Evolutionary conservation across 352 stramenopile species (phyloP).

Genomic region (Pythium aquatile): DNA sequence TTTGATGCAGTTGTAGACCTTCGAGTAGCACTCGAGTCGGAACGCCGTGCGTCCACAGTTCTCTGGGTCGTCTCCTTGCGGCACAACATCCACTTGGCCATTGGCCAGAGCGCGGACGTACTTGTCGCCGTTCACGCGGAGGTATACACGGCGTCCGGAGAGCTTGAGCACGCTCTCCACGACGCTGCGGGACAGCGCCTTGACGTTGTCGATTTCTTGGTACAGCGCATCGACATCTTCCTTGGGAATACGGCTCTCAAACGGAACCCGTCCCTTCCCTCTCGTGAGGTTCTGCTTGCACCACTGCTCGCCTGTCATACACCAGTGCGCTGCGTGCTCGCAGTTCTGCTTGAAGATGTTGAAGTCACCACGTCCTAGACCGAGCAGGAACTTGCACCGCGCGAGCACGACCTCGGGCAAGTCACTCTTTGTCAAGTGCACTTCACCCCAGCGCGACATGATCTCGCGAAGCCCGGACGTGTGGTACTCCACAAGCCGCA

Average conservation of each 20-base stretch:
- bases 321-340: constrained; percentile 86
- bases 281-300: constrained; percentile 85
- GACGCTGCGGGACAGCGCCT: constrained; percentile 60
- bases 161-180: constrained; percentile 70
- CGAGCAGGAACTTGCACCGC: constrained; percentile 80
- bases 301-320: constrained; percentile 88
- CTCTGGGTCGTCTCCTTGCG: constrained; percentile 40
- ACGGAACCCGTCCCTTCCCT: constrained; percentile 66
- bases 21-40: constrained; percentile 70
- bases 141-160: constrained; percentile 48
- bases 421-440: constrained; percentile 81
- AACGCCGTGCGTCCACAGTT: constrained; percentile 63
- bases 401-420: constrained; percentile 79
- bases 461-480: constrained; percentile 78
- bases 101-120: constrained; percentile 57
- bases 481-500: constrained; percentile 86
- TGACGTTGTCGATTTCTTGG: constrained; percentile 75
- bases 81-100: constrained; percentile 56
- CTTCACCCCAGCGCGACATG: constrained; percentile 80
- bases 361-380: constrained; percentile 75
- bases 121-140: constrained; percentile 70
- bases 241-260: constrained; percentile 67
- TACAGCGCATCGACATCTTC: constrained; percentile 78
- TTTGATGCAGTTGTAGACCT: constrained; percentile 87
- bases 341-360: constrained; percentile 90